Base-by-base conservation (phyloP, 352 stramenopile genomes). In the Stephanocyclus meneghinianus region DNA sequence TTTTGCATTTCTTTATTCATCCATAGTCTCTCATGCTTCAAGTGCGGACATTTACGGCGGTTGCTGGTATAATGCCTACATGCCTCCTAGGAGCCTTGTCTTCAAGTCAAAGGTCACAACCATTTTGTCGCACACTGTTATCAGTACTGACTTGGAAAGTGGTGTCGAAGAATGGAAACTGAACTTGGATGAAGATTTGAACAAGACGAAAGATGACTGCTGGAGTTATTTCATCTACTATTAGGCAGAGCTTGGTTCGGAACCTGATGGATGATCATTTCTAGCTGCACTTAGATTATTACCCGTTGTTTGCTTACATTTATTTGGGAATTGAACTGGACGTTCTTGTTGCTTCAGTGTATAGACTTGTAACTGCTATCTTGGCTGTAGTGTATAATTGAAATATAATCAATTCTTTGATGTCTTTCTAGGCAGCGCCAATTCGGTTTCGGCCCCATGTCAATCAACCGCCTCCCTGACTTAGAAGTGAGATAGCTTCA, bases 31-130 rank as follows among this genome's bases (percentile, higher is more conserved):
- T 35, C 70, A 86, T 48, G 71, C 74, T 29, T 70, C 63, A 18
- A 67, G 53, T 9, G 56, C 71, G 21, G 63, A 74, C n/a, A 78
- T 78, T 4, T 78, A 80, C 15, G 18, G 42, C 53, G 76, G 63
- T n/a, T 91, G 85, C 44, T 88, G 73, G 67, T 87, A 81, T 35
- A 61, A 68, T 55, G 68, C 66, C 8, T 76, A 70, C 10, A 70
- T 91, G 64, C 64, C 73, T 21, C 72, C 73, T 32, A 64, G 88
- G 61, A 88, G 75, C 45, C 78, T 92, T 26, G 86, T 92, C 6
- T 88, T 93, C 51, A 48, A 89, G 40, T 87, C 81, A 16, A 84
- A 91, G 48, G 18, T 93, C 9, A 90, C 87, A 42, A 92, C 86
- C 5, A 79, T 86, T 42, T 83, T 89, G 50, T 78, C 78, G 5